Conservation (phyloP, 2,329 filamentous ascomycete genomes). For the Hypocreales sp. region DNA sequence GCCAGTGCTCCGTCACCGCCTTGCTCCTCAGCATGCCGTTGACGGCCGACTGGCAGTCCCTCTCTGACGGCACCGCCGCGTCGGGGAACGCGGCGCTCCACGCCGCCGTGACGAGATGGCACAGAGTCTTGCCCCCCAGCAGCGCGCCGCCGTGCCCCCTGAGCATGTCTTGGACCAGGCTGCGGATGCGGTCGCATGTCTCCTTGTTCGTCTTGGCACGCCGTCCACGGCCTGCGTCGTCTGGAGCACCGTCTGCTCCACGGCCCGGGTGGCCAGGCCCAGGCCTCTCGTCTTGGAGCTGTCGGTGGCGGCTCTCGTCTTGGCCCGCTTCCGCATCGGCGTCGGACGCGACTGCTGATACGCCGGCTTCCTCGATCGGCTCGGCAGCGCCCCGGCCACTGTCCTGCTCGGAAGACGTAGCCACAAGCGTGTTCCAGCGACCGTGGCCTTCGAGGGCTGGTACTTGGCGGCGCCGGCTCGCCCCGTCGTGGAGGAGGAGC, state of each 20-base stretch:
- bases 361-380: background rate
- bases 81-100: slow-evolving; percentile 26
- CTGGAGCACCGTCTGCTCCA: no score
- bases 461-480: no score
- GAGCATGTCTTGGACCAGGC: slow-evolving; percentile 14
- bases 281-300: no score
- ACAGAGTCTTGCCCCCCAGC: slow-evolving; percentile 33
- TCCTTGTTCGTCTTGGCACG: background rate
- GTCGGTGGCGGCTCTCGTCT: no score
- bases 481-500: background rate
- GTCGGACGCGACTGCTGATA: no score
- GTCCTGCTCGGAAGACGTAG: no score
- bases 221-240: no score
- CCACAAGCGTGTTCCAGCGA: no score
- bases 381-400: no score
- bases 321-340: no score
- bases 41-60: slow-evolving; percentile 21
- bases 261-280: no score
- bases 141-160: slow-evolving; percentile 27
- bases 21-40: slow-evolving; percentile 21
- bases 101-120: slow-evolving; percentile 27
- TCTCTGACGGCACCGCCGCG: slow-evolving; percentile 23
- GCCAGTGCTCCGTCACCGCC: slow-evolving; percentile 22
- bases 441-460: no score
- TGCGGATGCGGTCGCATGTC: slow-evolving; percentile 7